Evolutionary conservation across 176 grass and related monocot genomes (phyloP).

Genomic region (Musa itinerans): DNA sequence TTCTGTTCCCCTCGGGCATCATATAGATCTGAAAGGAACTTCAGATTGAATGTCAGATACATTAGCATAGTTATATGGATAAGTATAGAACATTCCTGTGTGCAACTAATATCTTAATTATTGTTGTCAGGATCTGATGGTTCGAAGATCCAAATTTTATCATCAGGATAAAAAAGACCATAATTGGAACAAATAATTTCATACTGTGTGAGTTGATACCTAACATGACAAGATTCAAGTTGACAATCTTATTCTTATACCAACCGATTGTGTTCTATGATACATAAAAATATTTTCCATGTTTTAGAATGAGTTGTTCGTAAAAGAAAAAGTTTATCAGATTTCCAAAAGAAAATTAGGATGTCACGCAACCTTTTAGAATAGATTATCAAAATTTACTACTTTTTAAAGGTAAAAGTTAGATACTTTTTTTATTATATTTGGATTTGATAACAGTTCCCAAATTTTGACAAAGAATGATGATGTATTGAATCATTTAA

Average conservation of each 20-base stretch:
- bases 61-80: background rate
- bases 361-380: too few relatives aligned
- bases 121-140: slow-evolving; percentile 13
- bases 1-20: slow-evolving; percentile 94
- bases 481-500: too few relatives aligned
- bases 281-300: background rate
- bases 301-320: background rate
- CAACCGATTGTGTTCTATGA: too few relatives aligned
- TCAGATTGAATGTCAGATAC: background rate
- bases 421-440: too few relatives aligned
- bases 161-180: background rate
- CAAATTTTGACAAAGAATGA: too few relatives aligned
- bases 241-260: too few relatives aligned
- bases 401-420: too few relatives aligned
- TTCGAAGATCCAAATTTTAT: background rate
- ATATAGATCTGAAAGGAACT: slow-evolving; percentile 64
- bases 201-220: background rate
- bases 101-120: background rate
- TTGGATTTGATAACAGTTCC: too few relatives aligned
- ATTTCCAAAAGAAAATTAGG: too few relatives aligned
- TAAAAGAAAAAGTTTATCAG: too few relatives aligned
- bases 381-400: too few relatives aligned
- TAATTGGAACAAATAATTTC: too few relatives aligned
- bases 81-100: slow-evolving; percentile 1
- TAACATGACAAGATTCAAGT: background rate